A percentile compares a stretch with the other conserved stretches of the same genome.
phyloP scores from a whole-genome alignment of 768 basidiomycete genomes.

The Rhodocollybia butyracea region DNA sequence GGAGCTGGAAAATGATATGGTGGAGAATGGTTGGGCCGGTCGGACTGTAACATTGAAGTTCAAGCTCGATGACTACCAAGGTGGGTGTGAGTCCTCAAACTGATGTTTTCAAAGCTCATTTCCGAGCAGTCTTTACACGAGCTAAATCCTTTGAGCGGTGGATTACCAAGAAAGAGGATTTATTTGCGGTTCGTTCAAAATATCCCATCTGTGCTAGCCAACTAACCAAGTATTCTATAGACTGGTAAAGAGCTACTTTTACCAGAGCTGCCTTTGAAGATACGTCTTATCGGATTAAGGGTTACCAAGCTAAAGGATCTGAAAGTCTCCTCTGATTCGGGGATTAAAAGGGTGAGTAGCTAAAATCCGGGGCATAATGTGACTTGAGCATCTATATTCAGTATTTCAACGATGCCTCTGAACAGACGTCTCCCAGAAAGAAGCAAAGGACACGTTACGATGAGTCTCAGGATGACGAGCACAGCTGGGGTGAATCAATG shows the following conservation, averaged over 20 bases:
- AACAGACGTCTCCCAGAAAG: conserved; percentile 32
- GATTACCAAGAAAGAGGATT: conserved; percentile 76
- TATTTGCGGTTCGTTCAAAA: conserved; percentile 71
- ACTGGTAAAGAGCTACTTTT: conserved; percentile 80
- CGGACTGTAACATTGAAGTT: conserved; percentile 90
- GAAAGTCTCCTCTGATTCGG: conserved; percentile 40
- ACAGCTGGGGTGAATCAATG: conserved; percentile 36
- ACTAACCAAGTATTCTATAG: conserved; percentile 29
- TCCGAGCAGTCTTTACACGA: conserved; percentile 64
- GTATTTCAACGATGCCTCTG: conserved; percentile 53
- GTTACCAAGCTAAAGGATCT: conserved; percentile 89
- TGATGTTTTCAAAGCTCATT: too few relatives aligned
- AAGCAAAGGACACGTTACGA: conserved; percentile 30
- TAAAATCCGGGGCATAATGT: too few relatives aligned
- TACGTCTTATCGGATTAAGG: conserved; percentile 86
- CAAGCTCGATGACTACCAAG: conserved; percentile 89
- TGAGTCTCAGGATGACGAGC: conserved; percentile 8
- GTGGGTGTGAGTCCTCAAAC: conserved; percentile 38
- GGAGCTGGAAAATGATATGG: conserved; percentile 81
- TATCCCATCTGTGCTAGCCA: too few relatives aligned
- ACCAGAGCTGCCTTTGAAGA: conserved; percentile 72
- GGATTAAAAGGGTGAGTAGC: conserved; percentile 69
- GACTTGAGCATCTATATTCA: conserved; percentile 22
- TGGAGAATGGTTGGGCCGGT: conserved; percentile 76
- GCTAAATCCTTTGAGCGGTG: conserved; percentile 77